Conservation (phyloP, 2,329 filamentous ascomycete genomes). For the Colletotrichum chlorophyti region DNA sequence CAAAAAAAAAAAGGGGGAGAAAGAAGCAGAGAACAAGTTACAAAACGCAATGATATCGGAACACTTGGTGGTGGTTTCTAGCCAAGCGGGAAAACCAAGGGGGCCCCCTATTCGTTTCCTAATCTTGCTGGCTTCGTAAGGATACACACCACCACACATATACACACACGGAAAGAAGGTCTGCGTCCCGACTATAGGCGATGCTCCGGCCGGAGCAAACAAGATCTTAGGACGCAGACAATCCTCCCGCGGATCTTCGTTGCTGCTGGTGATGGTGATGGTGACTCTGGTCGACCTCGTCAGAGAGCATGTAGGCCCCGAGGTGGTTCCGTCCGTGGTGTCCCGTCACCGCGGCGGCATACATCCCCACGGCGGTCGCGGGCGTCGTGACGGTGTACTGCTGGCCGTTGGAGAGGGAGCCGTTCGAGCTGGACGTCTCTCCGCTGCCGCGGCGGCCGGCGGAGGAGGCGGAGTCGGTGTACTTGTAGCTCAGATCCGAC, state of each 20-base stretch:
- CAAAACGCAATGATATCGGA: background rate
- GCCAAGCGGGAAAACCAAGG: background rate
- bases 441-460: constrained; percentile 18
- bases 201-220: background rate
- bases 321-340: constrained; percentile 2
- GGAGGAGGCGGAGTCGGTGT: constrained; percentile 11
- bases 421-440: background rate
- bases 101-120: background rate
- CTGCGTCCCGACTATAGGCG: background rate
- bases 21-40: background rate
- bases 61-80: background rate
- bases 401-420: constrained; percentile 22
- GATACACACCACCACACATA: too few relatives aligned
- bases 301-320: constrained; percentile 12
- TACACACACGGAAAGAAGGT: too few relatives aligned
- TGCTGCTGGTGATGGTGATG: constrained; percentile 3
- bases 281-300: background rate
- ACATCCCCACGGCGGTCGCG: constrained; percentile 14
- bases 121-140: too few relatives aligned
- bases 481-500: constrained; percentile 28
- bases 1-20: background rate
- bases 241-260: constrained; percentile 2
- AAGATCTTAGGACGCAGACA: constrained; percentile 9
- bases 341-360: constrained; percentile 2
- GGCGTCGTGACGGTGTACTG: constrained; percentile 23